Evolutionary conservation across 169 alveolate genomes (phyloP), one percentile per base, ranked within the genome.

Genomic region (Plasmodium billcollinsi): DNA sequence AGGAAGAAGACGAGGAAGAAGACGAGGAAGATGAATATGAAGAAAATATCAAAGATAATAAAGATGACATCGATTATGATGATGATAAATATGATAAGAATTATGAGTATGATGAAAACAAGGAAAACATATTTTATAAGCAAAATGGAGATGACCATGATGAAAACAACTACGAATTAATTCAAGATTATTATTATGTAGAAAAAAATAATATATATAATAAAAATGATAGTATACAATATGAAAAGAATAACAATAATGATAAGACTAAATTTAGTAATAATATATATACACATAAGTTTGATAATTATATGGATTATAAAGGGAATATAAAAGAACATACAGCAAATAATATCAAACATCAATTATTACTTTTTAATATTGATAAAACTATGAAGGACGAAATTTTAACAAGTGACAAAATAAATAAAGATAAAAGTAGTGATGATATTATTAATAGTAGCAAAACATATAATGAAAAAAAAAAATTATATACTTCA

Each of bases 101-200:
- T 12, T 29, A n/a, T 33, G 56, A 39, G 26, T 12, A 66, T 5
- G 74, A 66, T 6, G 74, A 9, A 66, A 11, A 29, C 14, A 66
- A 39, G 12, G 74, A 20, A 66, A 24, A 11, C 2, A 66, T 29
- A 66, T 66, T 33, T 12, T 6, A 39, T 14, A 66, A 26, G 29
- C 59, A 21, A 12, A 8, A 72, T 12, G 14, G 3, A 7, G 65
- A 52, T 26, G 58, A 52, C 3, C 43, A 29, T 11, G 73, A 73
- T 9, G 73, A 73, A 14, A 26, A 43, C 20, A 5, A 54, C 12
- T 39, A 11, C 20, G 24, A 56, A 26, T 73, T 56, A 20, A 7
- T 56, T 54, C 26, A 12, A 45, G 88, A 73, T 54, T 18, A 73
- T 56, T 47, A 73, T 14, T 73, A 26, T 39, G 63, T 21, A 26